Evolutionary conservation across 1,139 yeast genomes (phyloP).

Genomic region (Yamadazyma conglobata): DNA sequence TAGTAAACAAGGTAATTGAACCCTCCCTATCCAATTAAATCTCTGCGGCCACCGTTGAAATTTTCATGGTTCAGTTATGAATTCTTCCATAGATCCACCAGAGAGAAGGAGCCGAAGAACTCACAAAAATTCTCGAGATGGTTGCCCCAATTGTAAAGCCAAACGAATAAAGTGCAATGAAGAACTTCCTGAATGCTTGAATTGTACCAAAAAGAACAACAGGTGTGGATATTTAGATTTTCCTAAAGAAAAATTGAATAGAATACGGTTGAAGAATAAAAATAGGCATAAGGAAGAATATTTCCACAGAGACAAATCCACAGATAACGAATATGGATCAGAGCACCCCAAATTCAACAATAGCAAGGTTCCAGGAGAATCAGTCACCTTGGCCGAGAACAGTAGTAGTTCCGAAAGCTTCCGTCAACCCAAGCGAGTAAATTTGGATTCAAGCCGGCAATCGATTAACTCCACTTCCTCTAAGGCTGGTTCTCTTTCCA

Average conservation of each 20-base stretch:
- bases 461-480: slow-evolving; percentile 2
- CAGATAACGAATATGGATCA: too few species aligned
- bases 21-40: too few species aligned
- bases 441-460: too few species aligned
- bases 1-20: too few species aligned
- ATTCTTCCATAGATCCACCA: too few species aligned
- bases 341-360: neutral
- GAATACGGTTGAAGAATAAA: slow-evolving; percentile 32
- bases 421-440: too few species aligned
- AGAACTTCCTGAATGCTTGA: slow-evolving; percentile 40
- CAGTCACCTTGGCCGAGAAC: neutral
- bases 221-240: slow-evolving; percentile 46
- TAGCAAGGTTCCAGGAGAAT: neutral
- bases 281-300: slow-evolving; percentile 15
- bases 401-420: neutral
- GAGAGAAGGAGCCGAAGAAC: slow-evolving; percentile 42
- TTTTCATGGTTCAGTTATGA: too few species aligned
- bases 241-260: slow-evolving; percentile 34
- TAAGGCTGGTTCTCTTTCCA: slow-evolving; percentile 1
- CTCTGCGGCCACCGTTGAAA: too few species aligned
- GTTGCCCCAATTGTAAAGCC: slow-evolving; percentile 45
- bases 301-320: slow-evolving; percentile 1
- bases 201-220: slow-evolving; percentile 36
- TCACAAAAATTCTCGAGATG: slow-evolving; percentile 46
- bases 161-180: slow-evolving; percentile 45